These are phyloP conservation scores for Russula olivacea DNA, from an alignment of 768 basidiomycete species.

Conservation along the genomic window DNA sequence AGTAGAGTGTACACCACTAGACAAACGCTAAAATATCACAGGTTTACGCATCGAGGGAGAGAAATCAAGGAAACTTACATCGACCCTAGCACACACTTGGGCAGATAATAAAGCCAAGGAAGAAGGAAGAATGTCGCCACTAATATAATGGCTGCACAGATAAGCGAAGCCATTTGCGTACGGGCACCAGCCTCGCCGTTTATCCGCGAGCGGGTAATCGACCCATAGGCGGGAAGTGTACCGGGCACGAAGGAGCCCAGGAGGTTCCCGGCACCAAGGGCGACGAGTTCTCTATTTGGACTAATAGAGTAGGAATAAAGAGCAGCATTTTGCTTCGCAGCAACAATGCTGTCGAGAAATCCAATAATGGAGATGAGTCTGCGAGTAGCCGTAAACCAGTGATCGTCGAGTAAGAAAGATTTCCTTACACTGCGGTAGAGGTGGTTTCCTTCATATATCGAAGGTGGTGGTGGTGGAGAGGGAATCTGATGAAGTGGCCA, in stretches of 20 bases:
- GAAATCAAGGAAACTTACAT: constrained; percentile 48
- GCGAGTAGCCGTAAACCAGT: constrained; percentile 4
- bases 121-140: constrained; percentile 87
- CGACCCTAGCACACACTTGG: constrained; percentile 84
- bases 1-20: constrained; percentile 82
- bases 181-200: constrained; percentile 86
- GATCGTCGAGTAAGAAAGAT: not conserved
- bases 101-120: constrained; percentile 78
- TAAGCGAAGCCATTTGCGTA: constrained; percentile 83
- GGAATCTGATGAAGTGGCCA: constrained; percentile 63
- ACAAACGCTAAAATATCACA: constrained; percentile 52
- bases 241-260: constrained; percentile 78
- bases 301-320: constrained; percentile 85
- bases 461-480: constrained; percentile 53
- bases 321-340: constrained; percentile 86
- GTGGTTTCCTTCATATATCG: constrained; percentile 74
- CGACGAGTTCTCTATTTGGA: constrained; percentile 93
- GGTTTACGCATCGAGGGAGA: constrained; percentile 4
- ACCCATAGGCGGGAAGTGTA: constrained; percentile 87
- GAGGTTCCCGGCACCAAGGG: constrained; percentile 81
- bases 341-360: constrained; percentile 91
- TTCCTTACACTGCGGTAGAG: constrained; percentile 66
- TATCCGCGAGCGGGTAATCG: constrained; percentile 86
- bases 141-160: constrained; percentile 68
- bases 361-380: constrained; percentile 80